Evolutionary conservation across 2,329 filamentous ascomycete species (phyloP).

Genomic region (Pseudogymnoascus pannorum): DNA sequence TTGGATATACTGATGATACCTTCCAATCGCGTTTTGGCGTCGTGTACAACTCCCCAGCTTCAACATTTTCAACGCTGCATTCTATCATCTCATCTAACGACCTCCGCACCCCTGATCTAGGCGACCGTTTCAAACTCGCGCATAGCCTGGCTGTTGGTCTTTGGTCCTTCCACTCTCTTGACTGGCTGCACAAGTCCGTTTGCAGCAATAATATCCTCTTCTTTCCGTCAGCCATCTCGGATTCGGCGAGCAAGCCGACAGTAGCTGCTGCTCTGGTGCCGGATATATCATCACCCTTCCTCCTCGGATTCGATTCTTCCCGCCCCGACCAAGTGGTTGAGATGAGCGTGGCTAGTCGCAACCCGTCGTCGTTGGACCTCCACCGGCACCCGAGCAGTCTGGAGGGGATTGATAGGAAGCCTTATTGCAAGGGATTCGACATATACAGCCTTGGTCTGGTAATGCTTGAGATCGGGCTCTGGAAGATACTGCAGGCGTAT

Average conservation of each 20-base stretch:
- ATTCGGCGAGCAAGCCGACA: conserved; percentile 21
- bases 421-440: conserved; percentile 35
- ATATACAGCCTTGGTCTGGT: conserved; percentile 43
- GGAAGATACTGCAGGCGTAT: conserved; percentile 37
- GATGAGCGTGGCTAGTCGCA: conserved; percentile 34
- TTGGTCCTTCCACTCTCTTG: conserved; percentile 45
- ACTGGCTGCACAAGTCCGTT: conserved; percentile 43
- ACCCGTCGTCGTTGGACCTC: conserved; percentile 33
- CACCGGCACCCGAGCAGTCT: conserved; percentile 41
- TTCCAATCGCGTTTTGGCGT: conserved; percentile 36
- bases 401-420: conserved; percentile 31
- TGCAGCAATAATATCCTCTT: conserved; percentile 35
- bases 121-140: conserved; percentile 37
- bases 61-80: conserved; percentile 34
- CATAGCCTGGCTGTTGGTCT: conserved; percentile 37
- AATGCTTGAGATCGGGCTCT: conserved; percentile 44
- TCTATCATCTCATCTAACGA: conserved; percentile 34
- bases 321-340: conserved; percentile 32
- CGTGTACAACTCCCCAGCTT: conserved; percentile 33
- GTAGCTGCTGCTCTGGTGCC: conserved; percentile 30
- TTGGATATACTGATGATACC: conserved; percentile 40
- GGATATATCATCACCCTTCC: conserved; percentile 33
- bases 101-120: conserved; percentile 39
- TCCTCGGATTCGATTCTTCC: conserved; percentile 37
- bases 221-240: conserved; percentile 34